Base-by-base conservation (phyloP, 805 yeast genomes). In the Huiozyma sinensis region DNA sequence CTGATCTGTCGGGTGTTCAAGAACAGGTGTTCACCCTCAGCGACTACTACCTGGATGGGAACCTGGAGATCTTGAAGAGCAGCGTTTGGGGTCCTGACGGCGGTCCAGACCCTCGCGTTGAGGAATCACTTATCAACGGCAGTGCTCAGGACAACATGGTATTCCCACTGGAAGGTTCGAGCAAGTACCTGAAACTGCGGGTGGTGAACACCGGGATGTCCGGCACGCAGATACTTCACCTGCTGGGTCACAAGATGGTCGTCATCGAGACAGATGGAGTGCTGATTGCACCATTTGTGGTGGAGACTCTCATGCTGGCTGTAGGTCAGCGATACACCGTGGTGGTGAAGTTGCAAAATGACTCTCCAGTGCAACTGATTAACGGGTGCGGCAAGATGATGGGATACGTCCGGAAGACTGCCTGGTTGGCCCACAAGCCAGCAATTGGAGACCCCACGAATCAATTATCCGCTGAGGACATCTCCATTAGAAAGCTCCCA, bases 251-350 rank as follows among this genome's bases (percentile, higher is more conserved):
- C 56, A 63, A 61, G 17, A 61, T 79, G 51, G 69, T 73, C 1
- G 68, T 78, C 5, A 72, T 79, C 33, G 85, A 77, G 55, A 68
- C 74, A 33, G 84, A 79, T 54, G 83, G 84, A 29, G 68, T 76
- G 9, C 60, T 69, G 40, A 75, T 77, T 2, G 70, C 73, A 44
- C 77, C 77, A 12, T 62, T 60, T 46, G 66, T 63, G 33, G 70
- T 74, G 2, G 71, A 68, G 12, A 66, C 76, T 33, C 45, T 77
- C n/a, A 67, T 70, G 46, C 45, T 77, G 30, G 76, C 88, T 0
- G 87, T 81, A 6, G 95, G 90, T 3, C 95, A 87, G 64, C 68
- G 95, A 52, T 77, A 78, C 56, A 73, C 85, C 8, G 77, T 83
- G 1, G 59, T 83, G 41, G 54, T 85, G 27, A 71, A 66, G 32